These are phyloP conservation scores for Suhomyces choctaworum DNA, from an alignment of 1,139 yeast genomes.

Conservation along the genomic window DNA sequence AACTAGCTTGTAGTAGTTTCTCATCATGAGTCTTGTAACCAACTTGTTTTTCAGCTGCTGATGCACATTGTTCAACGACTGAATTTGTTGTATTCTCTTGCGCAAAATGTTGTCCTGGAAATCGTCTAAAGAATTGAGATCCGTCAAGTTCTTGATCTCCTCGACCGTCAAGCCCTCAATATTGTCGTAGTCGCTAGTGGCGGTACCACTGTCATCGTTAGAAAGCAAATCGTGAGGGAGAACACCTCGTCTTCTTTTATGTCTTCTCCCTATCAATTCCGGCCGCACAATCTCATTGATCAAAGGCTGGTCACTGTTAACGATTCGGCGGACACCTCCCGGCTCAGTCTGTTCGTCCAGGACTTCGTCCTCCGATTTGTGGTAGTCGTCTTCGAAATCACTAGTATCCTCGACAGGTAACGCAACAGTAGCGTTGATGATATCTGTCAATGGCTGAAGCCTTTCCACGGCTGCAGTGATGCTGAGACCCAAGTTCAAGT, in stretches of 20 bases:
- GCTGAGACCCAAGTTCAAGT: slow-evolving; percentile 52
- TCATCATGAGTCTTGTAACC: slow-evolving; percentile 79
- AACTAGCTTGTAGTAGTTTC: slow-evolving; percentile 55
- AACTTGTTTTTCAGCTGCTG: slow-evolving; percentile 60
- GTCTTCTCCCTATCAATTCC: slow-evolving; percentile 20
- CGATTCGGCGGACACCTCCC: slow-evolving; percentile 53
- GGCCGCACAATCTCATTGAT: slow-evolving; percentile 54
- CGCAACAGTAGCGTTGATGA: slow-evolving; percentile 49
- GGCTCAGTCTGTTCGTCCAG: slow-evolving; percentile 45
- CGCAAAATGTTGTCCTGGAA: slow-evolving; percentile 57
- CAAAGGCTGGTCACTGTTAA: slow-evolving; percentile 48
- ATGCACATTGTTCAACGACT: slow-evolving; percentile 41
- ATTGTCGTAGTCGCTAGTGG: slow-evolving; percentile 41
- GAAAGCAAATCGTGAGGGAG: background rate
- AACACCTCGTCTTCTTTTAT: slow-evolving; percentile 4
- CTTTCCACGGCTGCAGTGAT: slow-evolving; percentile 55
- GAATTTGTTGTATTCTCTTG: slow-evolving; percentile 56
- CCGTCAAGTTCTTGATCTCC: slow-evolving; percentile 39
- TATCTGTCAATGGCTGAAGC: slow-evolving; percentile 55
- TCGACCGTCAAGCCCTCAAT: slow-evolving; percentile 38
- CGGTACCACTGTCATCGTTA: slow-evolving; percentile 26
- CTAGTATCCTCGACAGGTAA: slow-evolving; percentile 50
- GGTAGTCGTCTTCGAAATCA: slow-evolving; percentile 28
- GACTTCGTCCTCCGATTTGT: slow-evolving; percentile 4
- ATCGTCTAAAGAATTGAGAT: slow-evolving; percentile 45